Base-by-base conservation (phyloP, 2,329 filamentous ascomycete genomes). In the Albifimbria verrucaria region DNA sequence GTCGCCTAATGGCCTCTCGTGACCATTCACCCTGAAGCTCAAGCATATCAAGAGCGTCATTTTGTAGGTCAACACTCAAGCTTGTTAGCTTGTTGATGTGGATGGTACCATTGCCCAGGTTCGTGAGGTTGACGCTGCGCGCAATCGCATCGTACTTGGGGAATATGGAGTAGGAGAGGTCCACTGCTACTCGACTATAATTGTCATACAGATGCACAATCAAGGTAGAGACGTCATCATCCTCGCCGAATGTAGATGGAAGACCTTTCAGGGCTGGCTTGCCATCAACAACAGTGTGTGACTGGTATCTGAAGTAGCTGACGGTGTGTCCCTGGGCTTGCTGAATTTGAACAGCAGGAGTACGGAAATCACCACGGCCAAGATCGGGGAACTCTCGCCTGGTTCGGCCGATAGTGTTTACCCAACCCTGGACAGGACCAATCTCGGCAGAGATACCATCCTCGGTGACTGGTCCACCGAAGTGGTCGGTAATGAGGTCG, bases 331-430 rank as follows among this genome's bases (percentile, higher is more conserved):
- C 84, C 17, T 75, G 75, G 2, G 77, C 69, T 58, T 88, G 83
- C 50, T 75, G 73, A 58, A 88, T 82, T 28, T 81, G 78, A 10
- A 87, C 74, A 0, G 85, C 84, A 0, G 85, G 85, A 2, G 79
- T 69, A 3, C 85, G 77, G 56, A 85, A 83, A 61, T 88, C 85
- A n/a, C 83, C 83, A 6, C 83, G 77, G 1, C 85, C 84, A 5
- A 83, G 69, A 55, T 88, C 84, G 2, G 85, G 85, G 51, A 85
- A 86, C 62, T 87, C 85, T 24, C 85, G 78, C 17, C 81, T 77
- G 21, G 26, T 23, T 4, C 44, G 21, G 4, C 44, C 44, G 15
- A 77, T 63, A 41, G 79, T 81, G 12, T 76, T 77, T 68, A 28
- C 77, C 84, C 84, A 87, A 45, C 85, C 85, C 20, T 75, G 57